phyloP scores from a whole-genome alignment of 2,329 filamentous ascomycete genomes.

The Aspergillus aculeatinus region DNA sequence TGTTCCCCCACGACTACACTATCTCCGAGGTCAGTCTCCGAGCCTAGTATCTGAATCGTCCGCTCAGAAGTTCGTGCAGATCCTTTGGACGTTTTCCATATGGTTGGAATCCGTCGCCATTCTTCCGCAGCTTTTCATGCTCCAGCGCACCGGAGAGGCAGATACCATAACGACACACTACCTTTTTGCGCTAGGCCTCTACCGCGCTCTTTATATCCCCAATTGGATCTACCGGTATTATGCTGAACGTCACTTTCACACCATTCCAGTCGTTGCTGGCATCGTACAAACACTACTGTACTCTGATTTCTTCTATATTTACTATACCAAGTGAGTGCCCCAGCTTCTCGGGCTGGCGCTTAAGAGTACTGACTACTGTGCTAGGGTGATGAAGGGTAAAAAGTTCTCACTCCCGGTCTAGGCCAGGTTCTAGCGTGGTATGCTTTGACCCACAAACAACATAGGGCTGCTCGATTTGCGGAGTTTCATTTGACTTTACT shows the following conservation, averaged over 20 bases:
- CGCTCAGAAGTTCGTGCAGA: constrained; percentile 49
- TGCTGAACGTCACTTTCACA: constrained; percentile 76
- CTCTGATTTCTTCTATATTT: constrained; percentile 99
- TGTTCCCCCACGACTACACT: constrained; percentile 84
- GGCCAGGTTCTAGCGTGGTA: neutral
- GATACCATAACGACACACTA: constrained; percentile 99
- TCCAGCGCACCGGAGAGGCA: constrained; percentile 94
- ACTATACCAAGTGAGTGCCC: constrained; percentile 79
- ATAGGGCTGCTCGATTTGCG: neutral
- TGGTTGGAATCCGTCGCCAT: constrained; percentile 98
- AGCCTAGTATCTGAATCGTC: constrained; percentile 12
- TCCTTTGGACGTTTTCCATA: constrained; percentile 96
- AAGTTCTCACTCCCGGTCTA: constrained; percentile 84
- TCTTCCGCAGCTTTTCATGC: constrained; percentile 94
- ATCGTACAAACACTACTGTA: constrained; percentile 93
- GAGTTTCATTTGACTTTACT: neutral
- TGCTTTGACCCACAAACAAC: neutral
- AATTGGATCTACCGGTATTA: constrained; percentile 97
- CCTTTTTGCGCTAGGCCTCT: constrained; percentile 86
- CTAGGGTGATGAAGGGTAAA: constrained; percentile 73
- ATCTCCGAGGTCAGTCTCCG: constrained; percentile 58
- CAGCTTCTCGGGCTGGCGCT: neutral
- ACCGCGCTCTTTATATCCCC: constrained; percentile 93
- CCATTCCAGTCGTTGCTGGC: constrained; percentile 83
- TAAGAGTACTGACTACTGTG: constrained; percentile 7